Conservation (phyloP, 345 rosid species). For the Aethionema arabicum region DNA sequence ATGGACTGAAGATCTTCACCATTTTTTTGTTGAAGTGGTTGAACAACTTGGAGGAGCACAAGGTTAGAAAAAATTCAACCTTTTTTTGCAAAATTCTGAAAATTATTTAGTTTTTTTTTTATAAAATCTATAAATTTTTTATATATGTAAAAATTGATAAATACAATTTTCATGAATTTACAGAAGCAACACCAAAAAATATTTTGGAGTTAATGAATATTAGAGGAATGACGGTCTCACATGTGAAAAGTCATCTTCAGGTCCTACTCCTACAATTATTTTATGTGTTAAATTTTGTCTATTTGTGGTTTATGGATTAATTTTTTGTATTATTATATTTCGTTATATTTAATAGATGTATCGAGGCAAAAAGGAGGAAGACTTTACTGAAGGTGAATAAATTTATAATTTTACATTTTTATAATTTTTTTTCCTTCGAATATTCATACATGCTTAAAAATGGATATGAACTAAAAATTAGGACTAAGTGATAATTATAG, state of each 20-base stretch:
- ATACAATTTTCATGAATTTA: background rate
- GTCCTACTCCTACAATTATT: conserved; percentile 18
- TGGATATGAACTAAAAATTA: no score
- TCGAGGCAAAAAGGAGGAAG: no score
- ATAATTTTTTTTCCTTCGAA: no score
- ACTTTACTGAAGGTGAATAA: no score
- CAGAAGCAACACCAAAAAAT: conserved; percentile 75
- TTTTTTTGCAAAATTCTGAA: background rate
- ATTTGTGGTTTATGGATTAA: no score
- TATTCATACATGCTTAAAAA: no score
- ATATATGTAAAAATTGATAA: background rate
- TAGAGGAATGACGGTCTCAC: conserved; percentile 66
- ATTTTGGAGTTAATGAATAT: conserved; percentile 63
- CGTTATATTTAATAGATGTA: no score
- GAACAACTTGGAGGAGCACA: conserved; percentile 67
- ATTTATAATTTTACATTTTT: no score
- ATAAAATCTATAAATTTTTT: background rate
- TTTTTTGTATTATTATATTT: no score
- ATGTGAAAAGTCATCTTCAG: conserved; percentile 86
- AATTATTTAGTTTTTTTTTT: background rate
- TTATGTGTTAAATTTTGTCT: no score
- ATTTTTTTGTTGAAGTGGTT: conserved; percentile 61
- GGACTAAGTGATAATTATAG: no score
- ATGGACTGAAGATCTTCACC: conserved; percentile 69
- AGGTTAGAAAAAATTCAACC: conserved; percentile 21